Evolutionary conservation across 2,329 filamentous ascomycete genomes (phyloP).

Genomic region (Neonectria coccinea): DNA sequence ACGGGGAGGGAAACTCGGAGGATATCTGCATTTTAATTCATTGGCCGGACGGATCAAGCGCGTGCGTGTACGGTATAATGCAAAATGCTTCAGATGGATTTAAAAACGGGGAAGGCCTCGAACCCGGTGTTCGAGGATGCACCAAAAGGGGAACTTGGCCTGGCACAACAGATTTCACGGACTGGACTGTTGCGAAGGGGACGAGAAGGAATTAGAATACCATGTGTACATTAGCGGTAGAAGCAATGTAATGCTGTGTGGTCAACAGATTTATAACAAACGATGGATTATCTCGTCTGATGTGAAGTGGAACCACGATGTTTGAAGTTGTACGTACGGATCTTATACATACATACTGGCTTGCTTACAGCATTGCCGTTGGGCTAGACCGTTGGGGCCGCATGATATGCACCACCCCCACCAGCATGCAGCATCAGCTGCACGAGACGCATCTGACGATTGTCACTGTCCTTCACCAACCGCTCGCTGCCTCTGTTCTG

Average conservation of each 20-base stretch:
- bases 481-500: neutral
- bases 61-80: slow-evolving; percentile 33
- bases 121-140: slow-evolving; percentile 28
- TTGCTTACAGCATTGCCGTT: too few relatives aligned
- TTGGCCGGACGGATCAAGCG: slow-evolving; percentile 25
- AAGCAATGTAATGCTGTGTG: slow-evolving; percentile 40
- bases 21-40: slow-evolving; percentile 39
- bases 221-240: slow-evolving; percentile 42
- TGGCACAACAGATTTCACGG: slow-evolving; percentile 10
- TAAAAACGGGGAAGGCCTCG: slow-evolving; percentile 31
- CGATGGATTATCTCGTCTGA: neutral
- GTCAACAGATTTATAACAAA: neutral
- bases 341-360: too few relatives aligned
- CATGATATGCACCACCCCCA: slow-evolving; percentile 38
- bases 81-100: slow-evolving; percentile 31
- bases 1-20: slow-evolving; percentile 29
- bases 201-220: slow-evolving; percentile 21
- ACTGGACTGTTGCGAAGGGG: slow-evolving; percentile 17
- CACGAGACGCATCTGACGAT: slow-evolving; percentile 18
- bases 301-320: neutral
- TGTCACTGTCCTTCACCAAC: slow-evolving; percentile 6
- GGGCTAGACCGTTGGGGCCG: slow-evolving; percentile 17
- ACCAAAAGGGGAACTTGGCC: slow-evolving; percentile 12
- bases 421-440: slow-evolving; percentile 33
- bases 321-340: neutral